These are phyloP conservation scores for Abrus precatorius DNA, from an alignment of 306 rosid species.

Conservation along the genomic window DNA sequence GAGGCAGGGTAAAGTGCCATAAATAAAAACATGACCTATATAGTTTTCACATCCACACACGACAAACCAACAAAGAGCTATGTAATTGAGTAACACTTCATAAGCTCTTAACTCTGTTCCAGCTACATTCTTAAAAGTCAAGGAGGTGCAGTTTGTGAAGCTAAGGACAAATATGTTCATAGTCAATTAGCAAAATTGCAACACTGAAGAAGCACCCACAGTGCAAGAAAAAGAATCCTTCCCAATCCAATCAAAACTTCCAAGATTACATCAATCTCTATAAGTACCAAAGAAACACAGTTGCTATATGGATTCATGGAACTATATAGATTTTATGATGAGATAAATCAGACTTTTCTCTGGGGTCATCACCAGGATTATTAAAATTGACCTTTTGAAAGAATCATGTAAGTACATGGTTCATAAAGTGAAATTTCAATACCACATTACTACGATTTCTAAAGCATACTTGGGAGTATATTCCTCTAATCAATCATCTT, in stretches of 20 bases:
- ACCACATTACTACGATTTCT: slow-evolving; percentile 8
- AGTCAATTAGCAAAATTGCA: slow-evolving; percentile 32
- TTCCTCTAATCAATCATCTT: slow-evolving; percentile 20
- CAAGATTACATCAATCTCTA: slow-evolving; percentile 16
- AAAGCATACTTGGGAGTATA: neutral
- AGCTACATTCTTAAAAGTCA: neutral
- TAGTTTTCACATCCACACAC: neutral
- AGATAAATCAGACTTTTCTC: slow-evolving; percentile 34
- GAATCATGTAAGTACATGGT: neutral
- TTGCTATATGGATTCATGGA: neutral
- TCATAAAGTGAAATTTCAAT: neutral
- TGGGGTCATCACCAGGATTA: slow-evolving; percentile 5
- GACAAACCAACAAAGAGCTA: neutral
- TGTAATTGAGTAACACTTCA: neutral
- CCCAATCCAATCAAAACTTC: slow-evolving; percentile 23
- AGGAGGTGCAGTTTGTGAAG: neutral
- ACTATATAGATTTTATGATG: neutral
- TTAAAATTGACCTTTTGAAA: neutral
- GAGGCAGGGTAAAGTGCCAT: neutral
- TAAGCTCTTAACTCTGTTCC: neutral
- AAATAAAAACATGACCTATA: neutral
- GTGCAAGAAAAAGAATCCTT: slow-evolving; percentile 27
- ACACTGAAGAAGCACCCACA: neutral
- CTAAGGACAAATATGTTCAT: neutral
- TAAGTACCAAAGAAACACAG: slow-evolving; percentile 24